phyloP scores from a whole-genome alignment of 805 yeast species.

The Saccharomycopsis fibuligera region DNA sequence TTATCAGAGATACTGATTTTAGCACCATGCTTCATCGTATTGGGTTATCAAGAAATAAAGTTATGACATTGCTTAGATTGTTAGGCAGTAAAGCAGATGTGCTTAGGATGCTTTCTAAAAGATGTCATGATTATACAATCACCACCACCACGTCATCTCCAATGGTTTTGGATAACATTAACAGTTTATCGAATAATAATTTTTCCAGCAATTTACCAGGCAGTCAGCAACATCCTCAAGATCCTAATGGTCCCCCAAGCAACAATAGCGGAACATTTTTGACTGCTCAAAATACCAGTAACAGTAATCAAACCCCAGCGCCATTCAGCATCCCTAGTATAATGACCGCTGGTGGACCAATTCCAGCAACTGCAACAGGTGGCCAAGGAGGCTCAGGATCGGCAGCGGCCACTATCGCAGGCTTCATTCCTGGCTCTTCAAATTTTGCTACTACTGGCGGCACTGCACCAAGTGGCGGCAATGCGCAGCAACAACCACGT shows the following conservation, averaged over 20 bases:
- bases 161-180: too few relatives aligned
- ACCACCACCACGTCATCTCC: too few relatives aligned
- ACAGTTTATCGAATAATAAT: not conserved
- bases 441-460: too few relatives aligned
- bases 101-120: conserved; percentile 89
- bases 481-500: conserved; percentile 44
- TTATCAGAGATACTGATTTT: conserved; percentile 68
- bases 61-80: conserved; percentile 87
- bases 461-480: not conserved
- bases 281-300: not conserved
- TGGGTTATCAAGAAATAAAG: conserved; percentile 84
- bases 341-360: too few relatives aligned
- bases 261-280: not conserved
- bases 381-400: not conserved
- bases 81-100: conserved; percentile 94
- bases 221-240: too few relatives aligned
- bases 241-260: too few relatives aligned
- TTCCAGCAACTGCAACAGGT: not conserved
- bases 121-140: conserved; percentile 62
- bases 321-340: too few relatives aligned
- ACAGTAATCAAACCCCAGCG: not conserved
- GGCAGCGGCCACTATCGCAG: not conserved
- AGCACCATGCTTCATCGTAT: conserved; percentile 71
- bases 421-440: not conserved
- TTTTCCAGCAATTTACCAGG: not conserved